These are phyloP conservation scores for Fragaria iinumae DNA, from an alignment of 306 rosid genomes.

Conservation along the genomic window DNA sequence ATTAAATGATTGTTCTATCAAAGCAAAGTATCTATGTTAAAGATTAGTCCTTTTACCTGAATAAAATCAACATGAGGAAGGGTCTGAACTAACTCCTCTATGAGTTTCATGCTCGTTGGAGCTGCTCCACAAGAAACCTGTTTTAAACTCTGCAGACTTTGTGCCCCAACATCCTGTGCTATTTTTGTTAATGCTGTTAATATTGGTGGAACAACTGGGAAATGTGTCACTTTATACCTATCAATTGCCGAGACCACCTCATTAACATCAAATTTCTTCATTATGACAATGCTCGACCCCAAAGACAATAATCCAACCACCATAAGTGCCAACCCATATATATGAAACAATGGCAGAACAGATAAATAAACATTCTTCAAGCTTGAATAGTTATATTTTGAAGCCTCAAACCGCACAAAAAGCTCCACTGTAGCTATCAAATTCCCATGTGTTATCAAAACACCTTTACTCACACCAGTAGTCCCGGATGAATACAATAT, in stretches of 20 bases:
- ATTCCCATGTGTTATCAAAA: conserved; percentile 60
- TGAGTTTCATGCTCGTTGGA: conserved; percentile 39
- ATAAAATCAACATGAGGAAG: conserved; percentile 72
- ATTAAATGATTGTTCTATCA: not conserved
- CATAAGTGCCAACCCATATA: conserved; percentile 62
- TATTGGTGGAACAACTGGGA: conserved; percentile 74
- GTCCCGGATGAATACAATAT: conserved; percentile 85
- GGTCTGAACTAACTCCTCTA: conserved; percentile 45
- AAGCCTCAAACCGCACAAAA: conserved; percentile 75
- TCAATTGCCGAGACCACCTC: conserved; percentile 55
- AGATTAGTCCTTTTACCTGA: conserved; percentile 30
- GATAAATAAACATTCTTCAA: conserved; percentile 58
- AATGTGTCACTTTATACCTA: conserved; percentile 59
- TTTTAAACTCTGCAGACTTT: conserved; percentile 57
- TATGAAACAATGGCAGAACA: conserved; percentile 77
- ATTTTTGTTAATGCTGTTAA: conserved; percentile 47
- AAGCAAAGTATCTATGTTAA: not conserved
- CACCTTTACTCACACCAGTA: conserved; percentile 83
- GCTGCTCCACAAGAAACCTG: conserved; percentile 82
- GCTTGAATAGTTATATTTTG: conserved; percentile 52
- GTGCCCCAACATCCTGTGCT: conserved; percentile 26
- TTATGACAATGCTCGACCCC: conserved; percentile 67
- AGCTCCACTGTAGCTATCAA: conserved; percentile 58
- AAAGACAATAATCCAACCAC: conserved; percentile 62
- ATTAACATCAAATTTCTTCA: conserved; percentile 55